Percentiles rank a stretch among this genome's conserved stretches.
phyloP scores from a whole-genome alignment of 2,329 filamentous ascomycete species.

The Lasiodiplodia theobromae region DNA sequence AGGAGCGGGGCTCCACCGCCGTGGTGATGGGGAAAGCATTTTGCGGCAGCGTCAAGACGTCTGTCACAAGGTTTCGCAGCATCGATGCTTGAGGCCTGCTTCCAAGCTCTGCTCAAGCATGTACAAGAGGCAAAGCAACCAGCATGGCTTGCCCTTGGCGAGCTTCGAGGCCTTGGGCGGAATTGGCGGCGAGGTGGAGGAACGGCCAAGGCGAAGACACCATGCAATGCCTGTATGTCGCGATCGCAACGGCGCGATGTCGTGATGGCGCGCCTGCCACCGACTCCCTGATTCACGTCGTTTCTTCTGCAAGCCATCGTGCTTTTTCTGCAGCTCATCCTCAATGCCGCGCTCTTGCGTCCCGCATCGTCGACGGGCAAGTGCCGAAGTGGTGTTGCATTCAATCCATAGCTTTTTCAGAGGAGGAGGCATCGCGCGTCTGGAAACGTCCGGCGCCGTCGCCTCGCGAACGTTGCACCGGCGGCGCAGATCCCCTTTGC shows the following conservation, averaged over 20 bases:
- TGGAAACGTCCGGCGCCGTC: background rate
- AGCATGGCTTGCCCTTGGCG: constrained; percentile 2
- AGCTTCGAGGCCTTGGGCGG: constrained; percentile 19
- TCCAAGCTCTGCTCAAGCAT: background rate
- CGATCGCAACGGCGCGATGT: constrained; percentile 23
- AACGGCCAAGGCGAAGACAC: constrained; percentile 21
- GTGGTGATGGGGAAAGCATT: background rate
- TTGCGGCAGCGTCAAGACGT: background rate
- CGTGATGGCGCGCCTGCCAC: constrained; percentile 5
- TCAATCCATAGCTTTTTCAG: background rate
- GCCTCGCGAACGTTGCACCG: background rate
- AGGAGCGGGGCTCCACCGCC: background rate
- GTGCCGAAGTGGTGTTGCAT: background rate
- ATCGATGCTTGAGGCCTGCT: background rate
- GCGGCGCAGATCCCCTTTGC: background rate
- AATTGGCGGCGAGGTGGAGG: background rate
- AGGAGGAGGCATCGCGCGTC: too few relatives aligned
- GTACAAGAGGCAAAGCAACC: background rate
- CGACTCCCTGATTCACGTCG: background rate
- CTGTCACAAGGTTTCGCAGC: background rate
- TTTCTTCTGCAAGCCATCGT: constrained; percentile 19
- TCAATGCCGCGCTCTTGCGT: background rate
- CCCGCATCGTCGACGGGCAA: background rate
- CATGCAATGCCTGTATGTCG: constrained; percentile 30
- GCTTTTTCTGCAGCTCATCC: background rate